Percentiles rank a stretch among this genome's conserved stretches.
Evolutionary conservation across 176 grass and related monocot species (phyloP).

Genomic region (Triticum timopheevii): DNA sequence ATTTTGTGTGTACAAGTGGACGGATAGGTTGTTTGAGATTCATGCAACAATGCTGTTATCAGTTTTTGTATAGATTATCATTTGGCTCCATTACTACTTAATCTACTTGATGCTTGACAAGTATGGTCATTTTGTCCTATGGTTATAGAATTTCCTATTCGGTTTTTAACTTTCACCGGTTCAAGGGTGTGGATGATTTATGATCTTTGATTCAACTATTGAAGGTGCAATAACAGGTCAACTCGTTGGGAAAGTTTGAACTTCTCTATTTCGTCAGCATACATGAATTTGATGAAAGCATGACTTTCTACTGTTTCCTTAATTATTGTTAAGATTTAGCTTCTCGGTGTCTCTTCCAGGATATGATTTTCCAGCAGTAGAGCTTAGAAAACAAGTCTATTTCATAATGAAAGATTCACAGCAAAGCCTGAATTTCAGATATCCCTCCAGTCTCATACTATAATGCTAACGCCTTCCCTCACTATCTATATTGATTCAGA

Average conservation of each 20-base stretch:
- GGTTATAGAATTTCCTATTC: neutral
- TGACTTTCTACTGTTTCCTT: neutral
- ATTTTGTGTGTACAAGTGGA: neutral
- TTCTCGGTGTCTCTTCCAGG: neutral
- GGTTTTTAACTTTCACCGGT: neutral
- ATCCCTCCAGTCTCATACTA: neutral
- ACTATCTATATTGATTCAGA: neutral
- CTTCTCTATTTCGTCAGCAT: neutral
- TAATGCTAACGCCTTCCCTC: neutral
- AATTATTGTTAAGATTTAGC: neutral
- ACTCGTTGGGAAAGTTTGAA: neutral
- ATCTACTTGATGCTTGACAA: neutral
- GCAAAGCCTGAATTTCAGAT: neutral
- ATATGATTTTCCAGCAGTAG: neutral
- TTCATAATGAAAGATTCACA: neutral
- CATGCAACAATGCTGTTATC: neutral
- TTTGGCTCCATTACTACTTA: conserved; percentile 9
- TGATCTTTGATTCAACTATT: neutral
- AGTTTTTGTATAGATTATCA: neutral
- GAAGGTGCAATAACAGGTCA: neutral
- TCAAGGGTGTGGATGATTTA: neutral
- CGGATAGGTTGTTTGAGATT: neutral
- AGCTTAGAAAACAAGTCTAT: neutral
- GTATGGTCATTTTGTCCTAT: neutral
- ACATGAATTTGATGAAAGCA: conserved; percentile 3